These are phyloP conservation scores for Angomonas ambiguus DNA, from an alignment of 208 protist genomes.

Conservation along the genomic window DNA sequence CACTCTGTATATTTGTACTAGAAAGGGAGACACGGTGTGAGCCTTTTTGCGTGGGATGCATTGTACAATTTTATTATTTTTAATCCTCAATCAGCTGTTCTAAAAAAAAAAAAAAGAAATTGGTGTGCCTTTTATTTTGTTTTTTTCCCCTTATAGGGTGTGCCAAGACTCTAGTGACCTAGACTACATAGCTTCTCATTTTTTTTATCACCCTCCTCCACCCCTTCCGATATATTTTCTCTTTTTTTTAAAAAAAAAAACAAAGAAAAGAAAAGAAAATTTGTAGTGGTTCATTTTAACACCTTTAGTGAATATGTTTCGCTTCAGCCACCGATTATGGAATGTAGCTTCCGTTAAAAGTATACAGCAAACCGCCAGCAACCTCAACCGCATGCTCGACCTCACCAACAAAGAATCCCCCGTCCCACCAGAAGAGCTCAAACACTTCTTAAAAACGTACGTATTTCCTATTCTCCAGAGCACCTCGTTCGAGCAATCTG, in stretches of 20 bases:
- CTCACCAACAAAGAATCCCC: conserved; percentile 19
- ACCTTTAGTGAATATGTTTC: conserved; percentile 36
- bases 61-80: conserved; percentile 15
- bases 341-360: conserved; percentile 18
- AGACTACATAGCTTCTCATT: too few species aligned
- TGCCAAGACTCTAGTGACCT: background rate
- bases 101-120: conserved; percentile 1
- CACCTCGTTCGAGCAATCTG: conserved; percentile 52
- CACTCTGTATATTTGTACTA: background rate
- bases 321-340: conserved; percentile 1
- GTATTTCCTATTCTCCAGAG: conserved; percentile 69
- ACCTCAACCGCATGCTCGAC: conserved; percentile 64
- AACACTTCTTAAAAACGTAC: conserved; percentile 43
- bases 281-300: conserved; percentile 27
- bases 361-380: conserved; percentile 24
- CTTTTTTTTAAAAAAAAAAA: background rate
- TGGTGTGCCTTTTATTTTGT: background rate
- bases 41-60: too few species aligned
- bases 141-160: background rate
- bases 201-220: too few species aligned
- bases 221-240: background rate
- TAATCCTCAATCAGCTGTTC: background rate
- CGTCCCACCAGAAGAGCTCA: conserved; percentile 36
- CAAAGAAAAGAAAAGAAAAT: background rate
- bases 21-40: too few species aligned